Percentiles rank a stretch among this genome's conserved stretches.
phyloP scores from a whole-genome alignment of 192 early-diverging fungal genomes.

The Borealophlyctis nickersoniae region DNA sequence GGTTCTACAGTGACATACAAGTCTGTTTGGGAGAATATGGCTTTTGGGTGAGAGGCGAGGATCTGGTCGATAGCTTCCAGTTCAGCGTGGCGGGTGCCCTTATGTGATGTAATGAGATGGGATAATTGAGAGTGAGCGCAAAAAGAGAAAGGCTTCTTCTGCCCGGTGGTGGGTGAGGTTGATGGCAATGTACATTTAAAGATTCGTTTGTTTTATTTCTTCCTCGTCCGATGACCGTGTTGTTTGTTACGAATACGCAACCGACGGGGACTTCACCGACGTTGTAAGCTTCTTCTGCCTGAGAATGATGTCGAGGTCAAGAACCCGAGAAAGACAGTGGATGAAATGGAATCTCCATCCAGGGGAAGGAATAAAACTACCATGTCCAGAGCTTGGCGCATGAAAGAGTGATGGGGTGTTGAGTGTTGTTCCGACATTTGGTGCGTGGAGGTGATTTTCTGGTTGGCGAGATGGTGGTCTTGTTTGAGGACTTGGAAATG shows the following conservation, averaged over 20 bases:
- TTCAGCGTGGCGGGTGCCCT: constrained; percentile 94
- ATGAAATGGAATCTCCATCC: not conserved
- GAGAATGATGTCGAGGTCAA: not conserved
- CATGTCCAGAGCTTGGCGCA: not conserved
- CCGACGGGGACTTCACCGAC: constrained; percentile 92
- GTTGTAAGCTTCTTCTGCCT: constrained; percentile 80
- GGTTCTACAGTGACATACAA: constrained; percentile 98
- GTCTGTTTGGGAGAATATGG: constrained; percentile 50
- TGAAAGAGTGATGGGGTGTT: not conserved
- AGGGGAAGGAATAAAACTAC: not conserved
- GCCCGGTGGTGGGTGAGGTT: not conserved
- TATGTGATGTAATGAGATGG: not conserved
- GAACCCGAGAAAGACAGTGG: too few species aligned
- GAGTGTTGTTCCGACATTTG: not conserved
- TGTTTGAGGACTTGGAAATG: not conserved
- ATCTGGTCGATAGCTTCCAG: constrained; percentile 88
- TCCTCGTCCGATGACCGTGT: constrained; percentile 70
- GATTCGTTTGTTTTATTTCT: constrained; percentile 86
- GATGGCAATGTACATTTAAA: constrained; percentile 63
- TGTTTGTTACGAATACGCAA: constrained; percentile 80
- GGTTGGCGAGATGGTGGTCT: not conserved
- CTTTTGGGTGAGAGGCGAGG: constrained; percentile 27
- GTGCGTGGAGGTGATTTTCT: not conserved
- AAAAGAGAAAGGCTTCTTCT: not conserved
- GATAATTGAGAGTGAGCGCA: too few species aligned